Evolutionary conservation across 192 early-diverging fungal species (phyloP).

Genomic region (Geranomyces variabilis): DNA sequence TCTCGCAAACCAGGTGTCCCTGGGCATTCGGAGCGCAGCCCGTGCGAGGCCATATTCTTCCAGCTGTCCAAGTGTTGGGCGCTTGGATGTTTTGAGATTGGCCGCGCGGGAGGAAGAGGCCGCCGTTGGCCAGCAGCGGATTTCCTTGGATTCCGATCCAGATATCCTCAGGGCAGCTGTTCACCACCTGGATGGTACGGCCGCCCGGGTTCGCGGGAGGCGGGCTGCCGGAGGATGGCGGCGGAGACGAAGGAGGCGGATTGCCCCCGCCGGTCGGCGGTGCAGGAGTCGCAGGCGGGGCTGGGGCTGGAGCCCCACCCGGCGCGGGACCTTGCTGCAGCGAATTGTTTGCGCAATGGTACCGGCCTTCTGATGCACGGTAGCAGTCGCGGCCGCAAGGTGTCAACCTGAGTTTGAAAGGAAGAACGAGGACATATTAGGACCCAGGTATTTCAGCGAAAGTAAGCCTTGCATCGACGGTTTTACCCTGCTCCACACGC

Average conservation of each 20-base stretch:
- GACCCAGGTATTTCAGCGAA: no score
- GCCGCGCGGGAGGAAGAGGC: slow-evolving; percentile 12
- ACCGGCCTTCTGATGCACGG: slow-evolving; percentile 13
- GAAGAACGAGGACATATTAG: no score
- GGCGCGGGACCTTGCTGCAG: slow-evolving; percentile 15
- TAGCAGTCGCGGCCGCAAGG: slow-evolving; percentile 30
- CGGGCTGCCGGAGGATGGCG: not conserved
- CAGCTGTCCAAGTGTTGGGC: slow-evolving; percentile 17
- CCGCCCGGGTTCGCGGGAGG: slow-evolving; percentile 7
- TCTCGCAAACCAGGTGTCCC: slow-evolving; percentile 21
- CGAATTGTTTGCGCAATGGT: slow-evolving; percentile 25
- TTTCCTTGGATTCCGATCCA: slow-evolving; percentile 32
- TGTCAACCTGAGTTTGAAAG: no score
- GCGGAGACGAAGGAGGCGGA: not conserved
- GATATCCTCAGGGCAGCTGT: slow-evolving; percentile 31
- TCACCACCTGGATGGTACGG: slow-evolving; percentile 23
- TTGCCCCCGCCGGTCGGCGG: not conserved
- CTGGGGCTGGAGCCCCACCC: not conserved
- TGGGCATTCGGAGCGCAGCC: slow-evolving; percentile 12
- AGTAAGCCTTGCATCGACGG: no score
- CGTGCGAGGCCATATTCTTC: slow-evolving; percentile 34
- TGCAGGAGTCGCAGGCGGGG: not conserved
- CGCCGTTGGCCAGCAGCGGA: slow-evolving; percentile 28
- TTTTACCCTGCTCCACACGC: no score
- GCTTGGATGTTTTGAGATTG: not conserved